These are phyloP conservation scores for Oenanthe sinensis DNA, from an alignment of 129 eudicot species.

Conservation along the genomic window DNA sequence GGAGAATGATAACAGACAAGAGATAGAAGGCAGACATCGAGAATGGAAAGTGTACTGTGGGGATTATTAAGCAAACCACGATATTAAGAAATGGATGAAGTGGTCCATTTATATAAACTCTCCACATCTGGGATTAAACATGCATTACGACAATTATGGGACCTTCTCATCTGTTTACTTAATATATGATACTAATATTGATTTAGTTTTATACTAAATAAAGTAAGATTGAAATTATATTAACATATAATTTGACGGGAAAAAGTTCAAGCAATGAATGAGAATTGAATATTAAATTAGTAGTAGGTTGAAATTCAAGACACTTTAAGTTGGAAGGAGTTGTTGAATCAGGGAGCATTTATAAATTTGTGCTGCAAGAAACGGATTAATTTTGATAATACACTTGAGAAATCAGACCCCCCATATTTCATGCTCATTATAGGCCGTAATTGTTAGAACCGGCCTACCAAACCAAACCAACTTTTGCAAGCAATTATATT, in stretches of 20 bases:
- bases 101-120: not conserved
- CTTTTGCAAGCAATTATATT: slow-evolving; percentile 2
- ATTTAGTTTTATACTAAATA: not conserved
- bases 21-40: slow-evolving; percentile 14
- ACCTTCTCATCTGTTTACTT: not conserved
- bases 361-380: not conserved
- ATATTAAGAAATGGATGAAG: slow-evolving; percentile 4
- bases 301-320: slow-evolving; percentile 18
- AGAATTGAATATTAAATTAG: not conserved
- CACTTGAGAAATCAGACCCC: not conserved
- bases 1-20: slow-evolving; percentile 7
- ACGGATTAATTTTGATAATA: not conserved
- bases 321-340: slow-evolving; percentile 19
- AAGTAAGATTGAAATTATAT: not conserved
- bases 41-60: not conserved
- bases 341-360: slow-evolving; percentile 3
- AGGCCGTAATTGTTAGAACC: slow-evolving; percentile 4
- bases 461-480: slow-evolving; percentile 14
- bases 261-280: not conserved
- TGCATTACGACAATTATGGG: not conserved
- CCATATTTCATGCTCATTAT: not conserved
- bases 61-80: not conserved
- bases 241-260: not conserved
- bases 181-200: not conserved
- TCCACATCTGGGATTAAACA: not conserved